phyloP scores from a whole-genome alignment of 164 flowering plant species.

The Brasenia schreberi region DNA sequence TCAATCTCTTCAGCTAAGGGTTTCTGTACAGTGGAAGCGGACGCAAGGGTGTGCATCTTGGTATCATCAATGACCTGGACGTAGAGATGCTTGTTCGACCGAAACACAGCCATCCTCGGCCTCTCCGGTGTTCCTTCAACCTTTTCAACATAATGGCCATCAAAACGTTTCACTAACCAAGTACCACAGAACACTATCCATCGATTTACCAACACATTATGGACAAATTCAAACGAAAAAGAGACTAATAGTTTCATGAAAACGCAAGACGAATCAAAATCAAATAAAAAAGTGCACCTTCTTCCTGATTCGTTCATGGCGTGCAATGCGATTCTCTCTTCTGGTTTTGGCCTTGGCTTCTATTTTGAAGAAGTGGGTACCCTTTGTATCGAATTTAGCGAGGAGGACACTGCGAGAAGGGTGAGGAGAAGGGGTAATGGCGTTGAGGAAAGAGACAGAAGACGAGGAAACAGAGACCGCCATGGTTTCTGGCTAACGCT shows the following conservation, averaged over 20 bases:
- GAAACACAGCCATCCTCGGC: slow-evolving; percentile 80
- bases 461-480: slow-evolving; percentile 1
- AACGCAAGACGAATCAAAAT: neutral
- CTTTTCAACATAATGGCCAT: slow-evolving; percentile 19
- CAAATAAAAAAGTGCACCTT: slow-evolving; percentile 28
- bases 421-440: slow-evolving; percentile 9
- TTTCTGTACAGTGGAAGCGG: slow-evolving; percentile 90
- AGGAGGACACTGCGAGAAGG: neutral
- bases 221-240: neutral
- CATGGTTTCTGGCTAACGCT: neutral
- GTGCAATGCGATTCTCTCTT: slow-evolving; percentile 52
- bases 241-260: neutral
- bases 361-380: slow-evolving; percentile 5
- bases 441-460: slow-evolving; percentile 13
- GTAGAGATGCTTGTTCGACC: slow-evolving; percentile 88
- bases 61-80: slow-evolving; percentile 93
- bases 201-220: neutral
- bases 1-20: slow-evolving; percentile 56
- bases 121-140: slow-evolving; percentile 91
- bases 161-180: neutral
- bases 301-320: slow-evolving; percentile 70
- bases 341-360: slow-evolving; percentile 44
- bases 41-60: slow-evolving; percentile 95
- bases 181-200: neutral
- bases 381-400: slow-evolving; percentile 5